phyloP scores from a whole-genome alignment of 2,329 filamentous ascomycete species.

The Huntiella omanensis region DNA sequence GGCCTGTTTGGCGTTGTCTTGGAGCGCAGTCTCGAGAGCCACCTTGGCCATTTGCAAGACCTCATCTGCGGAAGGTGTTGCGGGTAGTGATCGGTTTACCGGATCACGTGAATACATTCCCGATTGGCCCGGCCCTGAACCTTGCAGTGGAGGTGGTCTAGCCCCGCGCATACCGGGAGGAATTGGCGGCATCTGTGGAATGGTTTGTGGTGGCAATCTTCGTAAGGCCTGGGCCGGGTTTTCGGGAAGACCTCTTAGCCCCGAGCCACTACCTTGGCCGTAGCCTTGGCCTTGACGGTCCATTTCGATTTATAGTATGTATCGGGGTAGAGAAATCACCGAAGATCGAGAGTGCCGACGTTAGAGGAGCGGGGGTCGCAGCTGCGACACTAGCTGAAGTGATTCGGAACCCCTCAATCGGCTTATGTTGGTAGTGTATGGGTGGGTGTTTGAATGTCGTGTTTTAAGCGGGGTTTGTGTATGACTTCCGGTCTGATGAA shows the following conservation, averaged over 20 bases:
- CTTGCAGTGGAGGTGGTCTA: background rate
- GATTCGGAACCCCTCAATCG: too few species aligned
- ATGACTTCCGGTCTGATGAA: too few species aligned
- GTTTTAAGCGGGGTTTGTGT: too few species aligned
- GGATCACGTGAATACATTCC: background rate
- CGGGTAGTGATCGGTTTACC: slow-evolving; percentile 22
- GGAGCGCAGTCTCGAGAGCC: slow-evolving; percentile 46
- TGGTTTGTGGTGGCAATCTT: slow-evolving; percentile 18
- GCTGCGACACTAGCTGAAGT: too few species aligned
- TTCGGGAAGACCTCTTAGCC: slow-evolving; percentile 23
- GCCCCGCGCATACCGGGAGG: slow-evolving; percentile 14
- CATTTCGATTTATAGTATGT: background rate
- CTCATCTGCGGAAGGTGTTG: slow-evolving; percentile 26
- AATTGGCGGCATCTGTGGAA: slow-evolving; percentile 21
- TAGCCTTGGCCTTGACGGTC: background rate
- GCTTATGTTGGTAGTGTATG: too few species aligned
- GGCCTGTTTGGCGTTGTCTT: slow-evolving; percentile 44
- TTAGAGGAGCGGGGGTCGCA: too few species aligned
- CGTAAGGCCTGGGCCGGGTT: slow-evolving; percentile 18
- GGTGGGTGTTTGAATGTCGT: too few species aligned
- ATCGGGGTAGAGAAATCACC: background rate
- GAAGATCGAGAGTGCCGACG: too few species aligned
- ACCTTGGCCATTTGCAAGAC: slow-evolving; percentile 47
- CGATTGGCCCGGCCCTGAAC: slow-evolving; percentile 14
- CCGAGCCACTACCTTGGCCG: slow-evolving; percentile 16